A percentile compares a stretch with the other conserved stretches of the same genome.
phyloP scores from a whole-genome alignment of 2,329 filamentous ascomycete species.

The Mycosphaerella arachidis region DNA sequence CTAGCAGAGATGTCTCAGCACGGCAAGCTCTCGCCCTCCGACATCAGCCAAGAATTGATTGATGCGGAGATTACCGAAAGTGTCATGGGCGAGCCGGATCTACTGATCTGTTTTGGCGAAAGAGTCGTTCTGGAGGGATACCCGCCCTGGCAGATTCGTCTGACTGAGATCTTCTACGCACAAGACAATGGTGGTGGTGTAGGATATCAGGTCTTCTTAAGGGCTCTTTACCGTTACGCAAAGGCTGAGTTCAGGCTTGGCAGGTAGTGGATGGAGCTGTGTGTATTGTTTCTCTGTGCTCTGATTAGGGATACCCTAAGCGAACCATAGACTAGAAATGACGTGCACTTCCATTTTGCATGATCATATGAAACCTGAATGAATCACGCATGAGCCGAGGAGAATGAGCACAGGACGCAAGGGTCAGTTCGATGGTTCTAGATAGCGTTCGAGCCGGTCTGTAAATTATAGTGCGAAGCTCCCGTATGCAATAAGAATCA shows the following conservation, averaged over 20 bases:
- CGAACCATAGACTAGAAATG: background rate
- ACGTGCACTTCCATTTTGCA: too few relatives aligned
- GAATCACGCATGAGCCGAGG: too few relatives aligned
- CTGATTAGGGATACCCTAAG: background rate
- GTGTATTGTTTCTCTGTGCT: background rate
- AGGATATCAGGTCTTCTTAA: constrained; percentile 89
- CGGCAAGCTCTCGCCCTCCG: constrained; percentile 71
- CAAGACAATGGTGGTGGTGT: constrained; percentile 52
- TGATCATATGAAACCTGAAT: too few relatives aligned
- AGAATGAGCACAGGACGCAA: too few relatives aligned
- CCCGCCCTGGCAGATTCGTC: constrained; percentile 89
- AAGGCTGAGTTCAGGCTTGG: constrained; percentile 86
- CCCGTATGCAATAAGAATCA: background rate
- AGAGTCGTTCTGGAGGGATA: constrained; percentile 83
- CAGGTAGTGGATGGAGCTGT: constrained; percentile 37
- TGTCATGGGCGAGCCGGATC: constrained; percentile 83
- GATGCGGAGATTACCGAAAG: constrained; percentile 77
- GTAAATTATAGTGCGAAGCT: background rate
- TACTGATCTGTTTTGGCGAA: constrained; percentile 82
- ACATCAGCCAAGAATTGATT: constrained; percentile 81
- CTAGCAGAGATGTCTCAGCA: constrained; percentile 92
- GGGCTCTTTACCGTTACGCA: constrained; percentile 76
- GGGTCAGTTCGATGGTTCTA: too few relatives aligned
- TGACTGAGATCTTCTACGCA: constrained; percentile 85
- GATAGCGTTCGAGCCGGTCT: background rate